Conservation (phyloP, 2,329 filamentous ascomycete genomes). For the Aspergillus quadrilineatus region DNA sequence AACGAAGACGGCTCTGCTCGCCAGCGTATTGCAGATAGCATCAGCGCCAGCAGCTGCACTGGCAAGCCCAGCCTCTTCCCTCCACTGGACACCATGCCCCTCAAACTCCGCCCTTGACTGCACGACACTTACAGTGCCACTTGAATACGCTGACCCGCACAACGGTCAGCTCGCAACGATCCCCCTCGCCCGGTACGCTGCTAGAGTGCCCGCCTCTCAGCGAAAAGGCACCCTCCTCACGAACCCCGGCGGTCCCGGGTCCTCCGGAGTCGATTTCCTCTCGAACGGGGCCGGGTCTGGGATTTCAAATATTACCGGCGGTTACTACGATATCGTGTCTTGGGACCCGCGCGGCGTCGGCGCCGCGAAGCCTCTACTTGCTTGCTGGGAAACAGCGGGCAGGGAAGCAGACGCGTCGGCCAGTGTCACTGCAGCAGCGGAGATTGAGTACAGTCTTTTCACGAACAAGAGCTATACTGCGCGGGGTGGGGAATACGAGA, state of each 20-base stretch:
- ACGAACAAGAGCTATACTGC: conserved; percentile 3
- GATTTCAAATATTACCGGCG: neutral
- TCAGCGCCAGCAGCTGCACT: neutral
- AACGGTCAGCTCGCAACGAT: neutral
- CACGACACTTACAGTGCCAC: conserved; percentile 6
- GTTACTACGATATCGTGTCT: conserved; percentile 4
- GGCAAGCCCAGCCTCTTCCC: neutral
- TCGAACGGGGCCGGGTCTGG: neutral
- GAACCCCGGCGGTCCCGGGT: conserved; percentile 6
- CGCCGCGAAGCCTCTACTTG: neutral
- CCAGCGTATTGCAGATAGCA: neutral
- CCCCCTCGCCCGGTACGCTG: neutral
- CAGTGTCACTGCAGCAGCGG: neutral
- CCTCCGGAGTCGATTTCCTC: conserved; percentile 5
- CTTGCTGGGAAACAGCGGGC: conserved; percentile 1
- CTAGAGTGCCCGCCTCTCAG: neutral
- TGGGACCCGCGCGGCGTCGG: conserved; percentile 12
- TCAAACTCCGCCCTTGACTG: conserved; percentile 5
- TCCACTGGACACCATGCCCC: conserved; percentile 7
- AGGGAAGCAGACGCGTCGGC: neutral
- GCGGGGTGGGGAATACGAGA: neutral
- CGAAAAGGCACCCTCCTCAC: conserved; percentile 2
- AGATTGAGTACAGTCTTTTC: conserved; percentile 9
- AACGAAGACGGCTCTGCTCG: neutral
- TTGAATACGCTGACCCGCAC: conserved; percentile 7